A percentile compares a stretch with the other conserved stretches of the same genome.
phyloP scores from a whole-genome alignment of 164 flowering plant species.

The Brasenia schreberi region DNA sequence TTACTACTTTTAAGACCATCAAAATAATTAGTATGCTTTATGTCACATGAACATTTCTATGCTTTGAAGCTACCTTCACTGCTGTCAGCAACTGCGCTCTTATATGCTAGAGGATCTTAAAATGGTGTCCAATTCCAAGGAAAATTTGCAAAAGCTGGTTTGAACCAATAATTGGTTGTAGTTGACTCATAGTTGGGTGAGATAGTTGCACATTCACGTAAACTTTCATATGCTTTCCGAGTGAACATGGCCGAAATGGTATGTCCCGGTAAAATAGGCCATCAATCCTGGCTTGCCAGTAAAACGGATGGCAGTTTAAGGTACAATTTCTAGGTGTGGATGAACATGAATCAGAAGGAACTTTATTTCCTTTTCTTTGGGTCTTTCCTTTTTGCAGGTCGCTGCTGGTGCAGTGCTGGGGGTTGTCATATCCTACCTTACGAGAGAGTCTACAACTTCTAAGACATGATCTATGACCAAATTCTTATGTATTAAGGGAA shows the following conservation, averaged over 20 bases:
- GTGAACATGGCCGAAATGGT: not conserved
- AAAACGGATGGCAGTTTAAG: not conserved
- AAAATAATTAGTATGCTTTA: no score
- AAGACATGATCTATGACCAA: not conserved
- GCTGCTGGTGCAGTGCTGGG: slow-evolving; percentile 67
- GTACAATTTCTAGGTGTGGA: not conserved
- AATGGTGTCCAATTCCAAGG: no score
- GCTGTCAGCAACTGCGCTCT: no score
- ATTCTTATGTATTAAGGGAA: not conserved
- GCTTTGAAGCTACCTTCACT: no score
- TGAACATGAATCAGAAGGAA: not conserved
- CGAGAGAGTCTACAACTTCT: slow-evolving; percentile 20
- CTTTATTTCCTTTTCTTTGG: slow-evolving; percentile 1
- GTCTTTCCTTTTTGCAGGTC: slow-evolving; percentile 31
- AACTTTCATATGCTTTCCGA: not conserved
- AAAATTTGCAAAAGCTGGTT: no score
- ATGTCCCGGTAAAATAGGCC: not conserved
- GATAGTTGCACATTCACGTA: not conserved
- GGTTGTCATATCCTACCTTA: slow-evolving; percentile 37
- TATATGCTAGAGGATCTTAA: no score
- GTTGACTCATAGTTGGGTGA: no score
- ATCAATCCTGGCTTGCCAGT: no score
- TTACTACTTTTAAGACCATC: no score
- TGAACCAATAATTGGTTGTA: no score
- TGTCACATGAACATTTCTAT: no score